These are phyloP conservation scores for Corymbia citriodora DNA, from an alignment of 441 rosid genomes.

Conservation along the genomic window DNA sequence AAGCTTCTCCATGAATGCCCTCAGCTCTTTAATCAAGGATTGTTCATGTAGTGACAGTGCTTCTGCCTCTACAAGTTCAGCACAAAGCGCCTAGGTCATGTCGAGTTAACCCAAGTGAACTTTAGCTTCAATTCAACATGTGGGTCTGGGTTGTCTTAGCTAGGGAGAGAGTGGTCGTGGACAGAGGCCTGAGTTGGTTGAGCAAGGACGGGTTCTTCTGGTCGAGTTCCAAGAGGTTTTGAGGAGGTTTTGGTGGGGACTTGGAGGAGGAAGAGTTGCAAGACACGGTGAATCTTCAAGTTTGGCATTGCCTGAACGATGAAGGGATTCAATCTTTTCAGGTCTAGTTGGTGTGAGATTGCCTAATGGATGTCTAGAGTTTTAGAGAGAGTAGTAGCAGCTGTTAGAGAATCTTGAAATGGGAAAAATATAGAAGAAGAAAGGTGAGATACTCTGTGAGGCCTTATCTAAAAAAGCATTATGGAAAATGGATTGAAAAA, in stretches of 20 bases:
- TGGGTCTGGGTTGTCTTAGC: constrained; percentile 23
- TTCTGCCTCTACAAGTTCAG: constrained; percentile 80
- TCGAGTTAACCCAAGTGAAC: constrained; percentile 86
- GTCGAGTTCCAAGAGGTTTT: constrained; percentile 24
- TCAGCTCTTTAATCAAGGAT: constrained; percentile 66
- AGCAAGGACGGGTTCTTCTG: constrained; percentile 55
- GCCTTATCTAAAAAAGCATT: no score
- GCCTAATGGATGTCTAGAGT: constrained; percentile 47
- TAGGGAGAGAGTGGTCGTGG: constrained; percentile 51
- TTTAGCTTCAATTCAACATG: constrained; percentile 52
- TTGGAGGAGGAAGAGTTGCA: constrained; percentile 42
- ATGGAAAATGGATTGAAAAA: no score
- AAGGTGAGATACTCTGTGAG: not conserved
- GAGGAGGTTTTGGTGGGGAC: constrained; percentile 26
- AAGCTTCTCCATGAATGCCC: constrained; percentile 59
- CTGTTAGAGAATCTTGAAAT: constrained; percentile 26
- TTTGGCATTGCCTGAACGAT: constrained; percentile 14
- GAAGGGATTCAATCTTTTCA: constrained; percentile 24
- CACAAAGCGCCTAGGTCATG: constrained; percentile 77
- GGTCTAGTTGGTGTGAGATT: constrained; percentile 26
- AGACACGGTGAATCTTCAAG: constrained; percentile 33
- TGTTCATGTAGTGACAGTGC: constrained; percentile 53
- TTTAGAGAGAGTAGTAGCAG: constrained; percentile 62
- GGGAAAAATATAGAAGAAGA: not conserved
- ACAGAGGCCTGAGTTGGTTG: constrained; percentile 79